Evolutionary conservation across 208 protist genomes (phyloP).

Genomic region (Trypanosoma avium): DNA sequence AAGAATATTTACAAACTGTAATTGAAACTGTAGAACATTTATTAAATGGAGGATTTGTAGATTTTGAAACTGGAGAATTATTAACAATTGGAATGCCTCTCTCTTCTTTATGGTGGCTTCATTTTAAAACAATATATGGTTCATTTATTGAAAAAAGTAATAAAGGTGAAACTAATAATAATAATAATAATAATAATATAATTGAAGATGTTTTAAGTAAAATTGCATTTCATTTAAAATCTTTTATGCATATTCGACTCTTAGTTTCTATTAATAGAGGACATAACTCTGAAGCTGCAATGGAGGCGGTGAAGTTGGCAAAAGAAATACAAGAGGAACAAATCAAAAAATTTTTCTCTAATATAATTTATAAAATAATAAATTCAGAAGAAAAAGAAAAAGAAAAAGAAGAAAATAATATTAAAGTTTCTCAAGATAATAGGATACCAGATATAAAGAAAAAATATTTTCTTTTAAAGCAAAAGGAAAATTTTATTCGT

Average conservation of each 20-base stretch:
- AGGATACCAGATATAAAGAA: no score
- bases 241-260: constrained; percentile 70
- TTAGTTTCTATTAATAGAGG: constrained; percentile 80
- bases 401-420: no score
- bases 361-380: neutral
- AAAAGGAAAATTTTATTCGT: constrained; percentile 24
- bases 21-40: constrained; percentile 64
- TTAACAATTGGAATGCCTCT: constrained; percentile 4
- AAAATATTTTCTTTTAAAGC: no score
- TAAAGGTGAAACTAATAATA: neutral
- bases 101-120: constrained; percentile 9
- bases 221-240: constrained; percentile 11
- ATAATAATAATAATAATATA: neutral
- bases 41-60: constrained; percentile 58
- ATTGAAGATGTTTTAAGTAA: constrained; percentile 5
- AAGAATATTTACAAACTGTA: constrained; percentile 52
- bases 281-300: constrained; percentile 28
- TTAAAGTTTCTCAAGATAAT: no score
- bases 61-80: constrained; percentile 60
- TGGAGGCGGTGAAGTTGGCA: constrained; percentile 47
- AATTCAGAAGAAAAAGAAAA: neutral
- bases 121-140: constrained; percentile 21
- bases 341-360: constrained; percentile 35
- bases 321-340: constrained; percentile 44
- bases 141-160: constrained; percentile 5